Conservation (phyloP, 176 grass and related monocot species). For the Typha latifolia region DNA sequence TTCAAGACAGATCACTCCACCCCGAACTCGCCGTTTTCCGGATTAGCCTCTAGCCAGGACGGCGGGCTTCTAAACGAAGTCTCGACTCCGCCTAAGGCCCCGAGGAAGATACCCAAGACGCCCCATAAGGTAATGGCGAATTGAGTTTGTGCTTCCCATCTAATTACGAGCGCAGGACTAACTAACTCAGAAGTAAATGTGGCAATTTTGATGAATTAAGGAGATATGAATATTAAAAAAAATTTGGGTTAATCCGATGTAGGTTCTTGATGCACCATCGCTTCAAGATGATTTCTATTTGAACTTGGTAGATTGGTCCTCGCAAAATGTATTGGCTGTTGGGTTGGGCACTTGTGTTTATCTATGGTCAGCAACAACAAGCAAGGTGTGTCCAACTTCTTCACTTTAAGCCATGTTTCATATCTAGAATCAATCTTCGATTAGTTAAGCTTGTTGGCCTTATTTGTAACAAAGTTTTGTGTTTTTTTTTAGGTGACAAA, state of each 20-base stretch:
- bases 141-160: too few relatives aligned
- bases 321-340: slow-evolving; percentile 84
- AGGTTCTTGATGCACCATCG: slow-evolving; percentile 87
- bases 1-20: slow-evolving; percentile 75
- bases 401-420: not conserved
- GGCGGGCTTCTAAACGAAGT: slow-evolving; percentile 15
- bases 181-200: not conserved
- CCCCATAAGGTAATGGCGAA: slow-evolving; percentile 62
- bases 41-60: slow-evolving; percentile 12
- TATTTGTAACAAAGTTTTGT: not conserved
- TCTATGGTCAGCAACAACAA: slow-evolving; percentile 85
- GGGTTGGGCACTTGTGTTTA: slow-evolving; percentile 87
- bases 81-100: slow-evolving; percentile 40
- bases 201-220: too few relatives aligned
- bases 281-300: slow-evolving; percentile 98
- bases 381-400: slow-evolving; percentile 44
- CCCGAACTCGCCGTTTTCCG: slow-evolving; percentile 50
- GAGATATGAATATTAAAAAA: not conserved
- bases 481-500: slow-evolving; percentile 53
- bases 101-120: slow-evolving; percentile 89
- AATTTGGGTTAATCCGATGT: not conserved
- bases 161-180: not conserved
- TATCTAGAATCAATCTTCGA: not conserved
- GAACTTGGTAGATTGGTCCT: slow-evolving; percentile 95
- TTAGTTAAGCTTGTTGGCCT: not conserved